These are phyloP conservation scores for Chondrostereum purpureum DNA, from an alignment of 1,284 basidiomycete species.

Conservation along the genomic window DNA sequence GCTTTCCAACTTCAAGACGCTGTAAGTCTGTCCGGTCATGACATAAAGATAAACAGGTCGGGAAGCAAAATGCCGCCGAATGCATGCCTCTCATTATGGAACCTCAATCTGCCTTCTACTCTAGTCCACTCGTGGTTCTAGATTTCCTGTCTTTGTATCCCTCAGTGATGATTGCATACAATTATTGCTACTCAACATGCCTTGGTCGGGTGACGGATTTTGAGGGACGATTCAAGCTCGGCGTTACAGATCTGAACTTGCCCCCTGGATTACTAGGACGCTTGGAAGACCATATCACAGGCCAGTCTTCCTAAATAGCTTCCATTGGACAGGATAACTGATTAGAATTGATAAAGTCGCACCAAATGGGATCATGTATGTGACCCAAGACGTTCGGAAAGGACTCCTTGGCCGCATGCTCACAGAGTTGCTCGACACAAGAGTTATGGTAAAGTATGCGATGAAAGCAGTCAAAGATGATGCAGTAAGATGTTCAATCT, in stretches of 20 bases:
- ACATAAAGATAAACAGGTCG: slow-evolving; percentile 53
- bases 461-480: slow-evolving; percentile 81
- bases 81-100: slow-evolving; percentile 90
- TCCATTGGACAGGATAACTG: neutral
- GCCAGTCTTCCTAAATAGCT: slow-evolving; percentile 31
- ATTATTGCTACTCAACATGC: slow-evolving; percentile 96
- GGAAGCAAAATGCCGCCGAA: slow-evolving; percentile 94
- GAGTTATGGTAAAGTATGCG: slow-evolving; percentile 95
- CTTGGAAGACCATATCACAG: slow-evolving; percentile 69
- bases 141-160: slow-evolving; percentile 98
- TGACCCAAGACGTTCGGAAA: slow-evolving; percentile 79
- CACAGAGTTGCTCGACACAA: slow-evolving; percentile 87
- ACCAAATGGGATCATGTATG: slow-evolving; percentile 93
- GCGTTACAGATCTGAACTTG: slow-evolving; percentile 72
- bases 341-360: slow-evolving; percentile 51
- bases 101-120: slow-evolving; percentile 89
- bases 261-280: slow-evolving; percentile 64
- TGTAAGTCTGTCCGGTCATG: too few species aligned
- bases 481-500: slow-evolving; percentile 47
- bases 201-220: slow-evolving; percentile 84
- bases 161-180: slow-evolving; percentile 97
- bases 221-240: slow-evolving; percentile 85
- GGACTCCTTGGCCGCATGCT: slow-evolving; percentile 91
- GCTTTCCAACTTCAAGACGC: neutral
- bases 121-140: slow-evolving; percentile 84